A percentile compares a stretch with the other conserved stretches of the same genome.
phyloP scores from a whole-genome alignment of 441 rosid species.

The Arabidopsis lyrata region DNA sequence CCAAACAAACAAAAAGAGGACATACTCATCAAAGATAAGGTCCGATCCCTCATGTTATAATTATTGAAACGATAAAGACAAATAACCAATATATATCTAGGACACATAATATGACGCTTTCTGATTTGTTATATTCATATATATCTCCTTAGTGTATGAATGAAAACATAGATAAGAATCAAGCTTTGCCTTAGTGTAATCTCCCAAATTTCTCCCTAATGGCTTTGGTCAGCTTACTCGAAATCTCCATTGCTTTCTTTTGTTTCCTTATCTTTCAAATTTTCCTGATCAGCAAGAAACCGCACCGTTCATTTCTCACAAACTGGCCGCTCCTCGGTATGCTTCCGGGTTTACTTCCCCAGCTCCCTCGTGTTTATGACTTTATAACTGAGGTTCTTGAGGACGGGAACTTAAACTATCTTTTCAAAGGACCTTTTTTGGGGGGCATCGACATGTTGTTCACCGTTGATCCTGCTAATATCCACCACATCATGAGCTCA shows the following conservation, averaged over 20 bases:
- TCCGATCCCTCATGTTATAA: neutral
- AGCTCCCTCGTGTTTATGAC: slow-evolving; percentile 48
- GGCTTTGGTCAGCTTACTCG: slow-evolving; percentile 32
- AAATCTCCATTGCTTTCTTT: slow-evolving; percentile 23
- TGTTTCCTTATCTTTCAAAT: slow-evolving; percentile 19
- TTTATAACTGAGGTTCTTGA: slow-evolving; percentile 40
- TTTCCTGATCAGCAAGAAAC: slow-evolving; percentile 30
- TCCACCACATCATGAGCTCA: slow-evolving; percentile 56
- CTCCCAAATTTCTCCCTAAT: slow-evolving; percentile 5
- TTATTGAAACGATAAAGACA: slow-evolving; percentile 24
- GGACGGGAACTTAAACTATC: slow-evolving; percentile 31
- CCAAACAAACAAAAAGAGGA: slow-evolving; percentile 22
- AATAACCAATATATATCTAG: slow-evolving; percentile 11
- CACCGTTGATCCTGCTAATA: slow-evolving; percentile 56
- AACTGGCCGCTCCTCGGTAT: slow-evolving; percentile 57
- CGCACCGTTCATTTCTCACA: slow-evolving; percentile 29
- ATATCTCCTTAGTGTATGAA: neutral
- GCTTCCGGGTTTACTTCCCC: slow-evolving; percentile 48
- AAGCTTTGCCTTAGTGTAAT: neutral
- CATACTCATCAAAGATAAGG: slow-evolving; percentile 26
- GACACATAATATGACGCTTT: neutral
- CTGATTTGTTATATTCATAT: neutral
- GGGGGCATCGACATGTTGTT: slow-evolving; percentile 42
- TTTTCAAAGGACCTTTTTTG: slow-evolving; percentile 46
- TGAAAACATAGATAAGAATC: neutral